A percentile compares a stretch with the other conserved stretches of the same genome.
Conservation (phyloP, 176 grass and related monocot genomes). For the Oryza brachyantha region DNA sequence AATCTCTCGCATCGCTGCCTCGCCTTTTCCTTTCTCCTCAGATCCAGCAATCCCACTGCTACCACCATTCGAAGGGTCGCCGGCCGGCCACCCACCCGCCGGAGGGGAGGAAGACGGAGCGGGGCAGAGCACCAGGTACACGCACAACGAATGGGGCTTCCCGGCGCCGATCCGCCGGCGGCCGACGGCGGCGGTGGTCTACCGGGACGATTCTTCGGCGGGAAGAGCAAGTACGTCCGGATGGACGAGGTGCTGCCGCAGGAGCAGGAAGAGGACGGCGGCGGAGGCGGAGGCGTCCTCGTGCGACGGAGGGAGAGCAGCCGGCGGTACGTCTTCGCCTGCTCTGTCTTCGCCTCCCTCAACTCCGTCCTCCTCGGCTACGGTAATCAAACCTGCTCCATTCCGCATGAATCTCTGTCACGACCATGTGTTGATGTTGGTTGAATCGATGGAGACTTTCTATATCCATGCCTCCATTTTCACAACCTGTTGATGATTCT, state of each 20-base stretch:
- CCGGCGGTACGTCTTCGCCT: constrained; percentile 58
- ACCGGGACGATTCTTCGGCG: constrained; percentile 19
- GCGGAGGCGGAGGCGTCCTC: background rate
- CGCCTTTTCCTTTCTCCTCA: background rate
- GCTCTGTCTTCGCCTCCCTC: constrained; percentile 82
- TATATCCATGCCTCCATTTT: background rate
- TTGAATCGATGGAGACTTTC: background rate
- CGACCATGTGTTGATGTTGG: background rate
- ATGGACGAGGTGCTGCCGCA: constrained; percentile 46
- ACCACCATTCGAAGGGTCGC: background rate
- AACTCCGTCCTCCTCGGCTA: constrained; percentile 89
- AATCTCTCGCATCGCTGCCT: background rate
- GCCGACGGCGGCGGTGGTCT: background rate
- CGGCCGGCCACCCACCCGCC: background rate
- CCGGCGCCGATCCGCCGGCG: background rate
- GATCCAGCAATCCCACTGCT: constrained; percentile 10
- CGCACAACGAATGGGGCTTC: constrained; percentile 10
- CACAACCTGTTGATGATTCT: background rate
- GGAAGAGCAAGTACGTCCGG: constrained; percentile 44
- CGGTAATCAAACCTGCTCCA: constrained; percentile 34
- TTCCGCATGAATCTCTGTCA: background rate
- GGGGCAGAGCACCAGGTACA: background rate
- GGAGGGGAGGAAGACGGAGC: background rate
- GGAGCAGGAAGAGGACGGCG: constrained; percentile 14
- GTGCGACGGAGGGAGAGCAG: constrained; percentile 33